Evolutionary conservation across 73 alveolate species (phyloP).

Genomic region (Tetrahymena elliotti): DNA sequence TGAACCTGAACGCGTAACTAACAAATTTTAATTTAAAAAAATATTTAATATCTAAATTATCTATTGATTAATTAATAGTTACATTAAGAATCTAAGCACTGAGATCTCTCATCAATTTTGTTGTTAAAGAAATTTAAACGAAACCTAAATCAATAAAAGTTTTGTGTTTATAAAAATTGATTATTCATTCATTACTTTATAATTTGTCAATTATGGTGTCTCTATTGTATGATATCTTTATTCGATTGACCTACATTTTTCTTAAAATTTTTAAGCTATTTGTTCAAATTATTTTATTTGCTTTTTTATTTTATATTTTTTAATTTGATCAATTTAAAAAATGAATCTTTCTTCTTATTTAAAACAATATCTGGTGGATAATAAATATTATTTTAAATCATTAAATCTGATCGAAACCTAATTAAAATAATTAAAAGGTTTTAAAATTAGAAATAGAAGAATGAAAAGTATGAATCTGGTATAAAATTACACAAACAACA

Average conservation of each 20-base stretch:
- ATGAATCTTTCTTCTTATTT: no score
- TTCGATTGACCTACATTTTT: background rate
- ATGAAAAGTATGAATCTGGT: no score
- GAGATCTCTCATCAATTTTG: background rate
- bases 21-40: background rate
- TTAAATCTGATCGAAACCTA: no score
- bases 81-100: background rate
- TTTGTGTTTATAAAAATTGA: background rate
- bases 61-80: background rate
- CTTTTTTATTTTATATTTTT: no score
- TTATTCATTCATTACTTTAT: background rate
- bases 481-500: no score
- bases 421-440: no score
- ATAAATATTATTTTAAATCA: no score
- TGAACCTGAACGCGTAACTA: background rate
- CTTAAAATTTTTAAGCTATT: background rate
- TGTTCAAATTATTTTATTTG: no score
- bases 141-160: no score
- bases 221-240: background rate
- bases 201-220: background rate
- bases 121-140: background rate
- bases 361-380: no score
- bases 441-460: no score
- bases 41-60: background rate
- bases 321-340: no score